A percentile compares a stretch with the other conserved stretches of the same genome.
Conservation (phyloP, 495 filamentous ascomycete genomes). For the Astrothelium macrocarpum region DNA sequence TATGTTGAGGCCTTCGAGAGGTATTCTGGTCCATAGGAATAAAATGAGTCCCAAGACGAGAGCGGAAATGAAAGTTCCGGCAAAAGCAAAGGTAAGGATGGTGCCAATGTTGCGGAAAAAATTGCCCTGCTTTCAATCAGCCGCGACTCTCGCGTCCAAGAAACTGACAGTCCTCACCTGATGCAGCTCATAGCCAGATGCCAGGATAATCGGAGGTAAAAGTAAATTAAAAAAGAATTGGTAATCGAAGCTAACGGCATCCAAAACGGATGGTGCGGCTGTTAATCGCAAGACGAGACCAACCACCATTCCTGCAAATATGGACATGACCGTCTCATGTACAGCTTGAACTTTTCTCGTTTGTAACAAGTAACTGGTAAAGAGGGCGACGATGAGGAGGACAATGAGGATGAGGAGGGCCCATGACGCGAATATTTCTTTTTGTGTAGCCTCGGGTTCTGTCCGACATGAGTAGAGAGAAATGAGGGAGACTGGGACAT, state of each 20-base stretch:
- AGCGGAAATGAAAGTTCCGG: constrained; percentile 93
- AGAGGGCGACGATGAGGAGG: constrained; percentile 85
- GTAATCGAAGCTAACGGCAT: constrained; percentile 89
- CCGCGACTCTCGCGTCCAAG: not conserved
- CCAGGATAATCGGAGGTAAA: constrained; percentile 92
- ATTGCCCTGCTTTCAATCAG: constrained; percentile 49
- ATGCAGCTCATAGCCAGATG: constrained; percentile 93
- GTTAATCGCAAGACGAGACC: constrained; percentile 79
- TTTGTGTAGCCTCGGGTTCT: constrained; percentile 56
- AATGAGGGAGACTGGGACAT: not conserved
- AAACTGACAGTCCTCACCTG: constrained; percentile 41
- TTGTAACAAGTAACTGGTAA: constrained; percentile 93
- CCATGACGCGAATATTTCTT: constrained; percentile 92
- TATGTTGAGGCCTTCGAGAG: constrained; percentile 74
- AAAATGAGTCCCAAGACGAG: constrained; percentile 81
- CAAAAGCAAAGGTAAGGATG: constrained; percentile 97
- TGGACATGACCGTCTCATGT: constrained; percentile 95
- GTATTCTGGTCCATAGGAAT: constrained; percentile 79
- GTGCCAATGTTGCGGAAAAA: constrained; percentile 98
- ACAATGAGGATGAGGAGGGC: constrained; percentile 91
- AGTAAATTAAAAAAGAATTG: constrained; percentile 99
- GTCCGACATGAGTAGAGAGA: constrained; percentile 8
- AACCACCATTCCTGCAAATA: constrained; percentile 96
- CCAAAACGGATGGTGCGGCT: constrained; percentile 68
- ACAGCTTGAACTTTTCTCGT: constrained; percentile 92